Evolutionary conservation across 2,329 filamentous ascomycete species (phyloP), one percentile per base, ranked within the genome.

Genomic region (Diaporthe sp.): DNA sequence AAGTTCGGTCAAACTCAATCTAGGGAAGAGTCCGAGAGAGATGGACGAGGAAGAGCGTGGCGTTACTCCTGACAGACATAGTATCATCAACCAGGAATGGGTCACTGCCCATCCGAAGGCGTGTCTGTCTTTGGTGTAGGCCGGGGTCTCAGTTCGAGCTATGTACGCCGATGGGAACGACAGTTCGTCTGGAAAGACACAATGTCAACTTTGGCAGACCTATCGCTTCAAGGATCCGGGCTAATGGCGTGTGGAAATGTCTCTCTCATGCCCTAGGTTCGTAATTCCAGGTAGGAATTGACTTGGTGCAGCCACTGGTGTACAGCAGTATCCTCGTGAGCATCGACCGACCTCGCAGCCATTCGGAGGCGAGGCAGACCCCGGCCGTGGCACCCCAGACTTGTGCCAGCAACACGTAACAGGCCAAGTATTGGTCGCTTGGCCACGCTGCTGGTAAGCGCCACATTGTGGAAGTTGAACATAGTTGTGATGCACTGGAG

Each of bases 261-360:
- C 10, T n/a, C 39, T 39, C 9, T 25, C 27, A 22, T 22, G 17
- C 15, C 9, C 25, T 8, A 47, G 25, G 25, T 47, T 27, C 39
- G 5, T 30, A 47, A 13, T 3, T 17, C 8, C 12, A n/a, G 39
- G 25, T 22, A 19, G 39, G 39, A 63, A 12, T 63, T n/a, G 59
- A n/a, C 59, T 42, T 17, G 8, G 59, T 27, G 17, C 2, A 42
- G 39, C 42, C 27, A n/a, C n/a, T 17, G 59, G 32, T 47, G 27
- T 65, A 50, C 59, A 47, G 59, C 59, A 65, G 59, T 17, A 17
- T 32, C 27, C 27, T 47, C 59, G 32, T 50, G 59, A 65, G 42
- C 59, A 50, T 47, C 25, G 44, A 42, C 27, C 42, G 59, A 9
- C 59, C 39, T 47, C n/a, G 27, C 42, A 35, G 27, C 59, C 42